Evolutionary conservation across 1,139 yeast species (phyloP), one percentile per base, ranked within the genome.

Genomic region (Sugiyamaella grinbergsii): DNA sequence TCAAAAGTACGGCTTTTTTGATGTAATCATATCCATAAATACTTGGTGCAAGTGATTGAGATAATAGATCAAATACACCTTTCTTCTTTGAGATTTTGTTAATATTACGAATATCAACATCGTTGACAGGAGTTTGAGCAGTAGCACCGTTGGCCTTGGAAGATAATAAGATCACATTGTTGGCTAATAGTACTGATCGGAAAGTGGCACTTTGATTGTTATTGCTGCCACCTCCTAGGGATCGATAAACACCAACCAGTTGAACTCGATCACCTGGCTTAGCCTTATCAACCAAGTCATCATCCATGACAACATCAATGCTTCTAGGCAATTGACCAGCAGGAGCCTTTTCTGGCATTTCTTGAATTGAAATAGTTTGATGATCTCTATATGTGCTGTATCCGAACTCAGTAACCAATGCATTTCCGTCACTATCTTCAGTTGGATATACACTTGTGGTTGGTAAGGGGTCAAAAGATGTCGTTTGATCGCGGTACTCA

Each of bases 221-320:
- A 3, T 65, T 66, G 58, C 81, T 91, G 59, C 81, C 81, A 52
- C 90, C 91, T 52, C 98, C 98, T 49, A 91, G 71, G 0, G 97
- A 89, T 61, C 96, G 80, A 70, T 85, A 94, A 8, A 93, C 95
- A 58, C 99, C 99, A 10, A 93, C 95, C 40, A 91, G 74, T 71
- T 91, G 97, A 32, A 91, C 82, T 67, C 98, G 82, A 66, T 93
- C 99, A 64, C 99, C 99, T 0, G 98, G 98, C 68, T 93, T 93
- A 43, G 90, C 87, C 51, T 74, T 72, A 65, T 93, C 99, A 1
- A 93, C 98, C 58, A 93, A 76, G 67, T 93, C 98, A 64, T 91
- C 98, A 67, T 93, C 97, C 64, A 94, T 74, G 19, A 93, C 80
- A 33, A 93, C 86, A 65, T 93, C 98, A 36, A 93, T 80, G 1